Percentiles rank a stretch among this genome's conserved stretches.
Evolutionary conservation across 169 alveolate species (phyloP).

Genomic region (Cystoisospora suis): DNA sequence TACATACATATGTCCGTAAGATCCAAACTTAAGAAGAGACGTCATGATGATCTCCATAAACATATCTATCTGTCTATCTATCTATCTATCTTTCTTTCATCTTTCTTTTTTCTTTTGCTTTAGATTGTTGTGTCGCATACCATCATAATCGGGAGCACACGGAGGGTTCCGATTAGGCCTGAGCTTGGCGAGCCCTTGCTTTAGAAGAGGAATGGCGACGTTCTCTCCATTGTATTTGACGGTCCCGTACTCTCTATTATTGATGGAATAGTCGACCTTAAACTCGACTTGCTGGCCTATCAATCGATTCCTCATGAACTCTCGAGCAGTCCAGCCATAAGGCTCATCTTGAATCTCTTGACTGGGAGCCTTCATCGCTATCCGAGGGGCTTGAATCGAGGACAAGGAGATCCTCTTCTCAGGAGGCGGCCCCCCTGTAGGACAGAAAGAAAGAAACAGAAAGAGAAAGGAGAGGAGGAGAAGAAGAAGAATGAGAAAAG

Average conservation of each 20-base stretch:
- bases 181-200: constrained; percentile 46
- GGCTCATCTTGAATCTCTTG: constrained; percentile 60
- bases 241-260: constrained; percentile 19
- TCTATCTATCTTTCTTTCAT: not conserved
- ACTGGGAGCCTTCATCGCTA: constrained; percentile 50
- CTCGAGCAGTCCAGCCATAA: constrained; percentile 58
- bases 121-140: not conserved
- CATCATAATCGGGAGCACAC: constrained; percentile 34
- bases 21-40: no score
- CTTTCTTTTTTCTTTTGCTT: not conserved
- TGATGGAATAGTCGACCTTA: constrained; percentile 37
- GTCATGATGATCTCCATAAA: no score
- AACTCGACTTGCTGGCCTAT: constrained; percentile 58
- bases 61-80: no score
- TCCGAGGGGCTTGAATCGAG: constrained; percentile 49
- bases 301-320: constrained; percentile 41
- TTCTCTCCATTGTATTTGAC: constrained; percentile 15
- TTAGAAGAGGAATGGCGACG: constrained; percentile 35
- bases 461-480: not conserved
- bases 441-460: not conserved
- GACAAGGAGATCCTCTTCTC: constrained; percentile 42
- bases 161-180: constrained; percentile 35
- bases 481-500: not conserved
- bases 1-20: no score
- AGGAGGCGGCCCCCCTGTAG: constrained; percentile 61